phyloP scores from a whole-genome alignment of 2,329 filamentous ascomycete genomes.

The Niveomyces coronatus region DNA sequence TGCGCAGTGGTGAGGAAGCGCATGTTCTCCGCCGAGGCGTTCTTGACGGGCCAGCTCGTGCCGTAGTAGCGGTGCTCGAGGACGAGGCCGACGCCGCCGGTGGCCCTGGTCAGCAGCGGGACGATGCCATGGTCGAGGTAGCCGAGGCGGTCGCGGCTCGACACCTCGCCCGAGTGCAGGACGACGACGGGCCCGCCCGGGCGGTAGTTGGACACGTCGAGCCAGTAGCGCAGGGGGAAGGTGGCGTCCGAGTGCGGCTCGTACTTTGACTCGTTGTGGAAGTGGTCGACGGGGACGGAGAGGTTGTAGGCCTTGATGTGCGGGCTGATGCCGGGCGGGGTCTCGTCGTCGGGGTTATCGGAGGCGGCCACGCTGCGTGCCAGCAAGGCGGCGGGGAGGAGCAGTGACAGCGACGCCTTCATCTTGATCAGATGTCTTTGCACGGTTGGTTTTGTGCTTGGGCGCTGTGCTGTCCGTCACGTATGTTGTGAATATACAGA shows the following conservation, averaged over 20 bases:
- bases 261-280: conserved; percentile 69
- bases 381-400: conserved; percentile 1
- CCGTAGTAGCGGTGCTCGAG: conserved; percentile 87
- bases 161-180: conserved; percentile 61
- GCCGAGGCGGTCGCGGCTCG: conserved; percentile 49
- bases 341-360: neutral
- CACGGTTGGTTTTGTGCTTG: no score
- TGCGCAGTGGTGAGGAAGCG: conserved; percentile 80
- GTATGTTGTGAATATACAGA: no score
- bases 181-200: conserved; percentile 73
- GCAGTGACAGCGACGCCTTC: neutral
- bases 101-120: conserved; percentile 57
- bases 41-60: conserved; percentile 55
- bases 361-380: conserved; percentile 2
- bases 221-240: conserved; percentile 73
- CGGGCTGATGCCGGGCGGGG: neutral
- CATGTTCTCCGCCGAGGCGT: conserved; percentile 58
- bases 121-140: conserved; percentile 73
- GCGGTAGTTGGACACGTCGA: conserved; percentile 66
- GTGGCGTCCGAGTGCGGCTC: conserved; percentile 61
- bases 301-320: conserved; percentile 18
- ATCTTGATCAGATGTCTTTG: neutral
- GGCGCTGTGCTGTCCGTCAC: no score
- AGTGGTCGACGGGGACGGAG: conserved; percentile 61
- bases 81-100: conserved; percentile 65